Evolutionary conservation across 345 rosid genomes (phyloP), one percentile per base, ranked within the genome.

Genomic region (Acer campestre): DNA sequence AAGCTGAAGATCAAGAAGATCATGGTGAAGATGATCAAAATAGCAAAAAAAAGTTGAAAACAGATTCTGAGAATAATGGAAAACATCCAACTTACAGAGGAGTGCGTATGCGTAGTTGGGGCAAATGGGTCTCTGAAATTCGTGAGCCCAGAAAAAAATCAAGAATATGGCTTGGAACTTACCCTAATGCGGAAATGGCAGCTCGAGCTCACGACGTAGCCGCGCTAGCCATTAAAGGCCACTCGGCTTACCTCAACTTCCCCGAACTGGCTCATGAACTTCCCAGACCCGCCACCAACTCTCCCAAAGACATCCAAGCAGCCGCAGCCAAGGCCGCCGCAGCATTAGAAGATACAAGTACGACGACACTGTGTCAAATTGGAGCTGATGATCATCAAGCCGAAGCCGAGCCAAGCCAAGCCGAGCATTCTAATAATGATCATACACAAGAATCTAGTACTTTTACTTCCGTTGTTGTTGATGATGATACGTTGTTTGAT

Each of bases 121-220:
- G 97, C n/a, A 92, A 89, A 88, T 92, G 97, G 97, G 97, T 92
- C 17, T 92, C 93, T 1, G 97, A 92, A 77, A 92, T 92, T 71
- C 82, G 97, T 77, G 94, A 92, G 73, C 97, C 97, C 0, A 83
- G 83, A 70, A 92, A 92, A 79, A 92, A 92, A 73, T 92, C 97
- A 27, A 89, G 97, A 84, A 92, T 92, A 71, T 92, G 97, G 97
- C 90, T 92, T 11, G 97, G 97, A 9, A 92, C 97, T 18, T 92
- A 78, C 84, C 88, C 88, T 18, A 89, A 90, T 22, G 90, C 97
- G 9, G 90, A 92, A 82, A 92, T 90, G 97, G 97, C 97, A 1
- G 97, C 97, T 82, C 88, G 94, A 77, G 97, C 97, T 61, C 97
- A 92, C 35, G 97, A 92, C 42, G 97, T 90, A 0, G 97, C 97